Percentiles rank a stretch among this genome's conserved stretches.
These are phyloP conservation scores for Talaromyces sp. DNA, from an alignment of 2,329 filamentous ascomycete species.

Conservation along the genomic window DNA sequence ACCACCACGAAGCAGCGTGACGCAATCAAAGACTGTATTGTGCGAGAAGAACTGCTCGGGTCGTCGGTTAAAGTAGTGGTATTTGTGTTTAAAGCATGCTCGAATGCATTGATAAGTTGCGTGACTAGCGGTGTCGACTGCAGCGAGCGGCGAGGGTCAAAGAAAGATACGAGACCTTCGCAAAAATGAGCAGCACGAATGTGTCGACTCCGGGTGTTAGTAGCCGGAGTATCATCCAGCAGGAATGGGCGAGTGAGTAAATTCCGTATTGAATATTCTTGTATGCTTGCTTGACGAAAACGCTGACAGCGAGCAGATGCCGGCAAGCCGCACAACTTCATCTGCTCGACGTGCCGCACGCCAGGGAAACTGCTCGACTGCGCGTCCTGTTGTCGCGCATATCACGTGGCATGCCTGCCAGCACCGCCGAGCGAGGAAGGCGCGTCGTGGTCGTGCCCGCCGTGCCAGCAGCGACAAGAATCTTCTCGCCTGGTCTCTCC, in stretches of 20 bases:
- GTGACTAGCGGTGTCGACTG: background rate
- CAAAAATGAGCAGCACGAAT: background rate
- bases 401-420: conserved; percentile 22
- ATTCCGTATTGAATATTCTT: background rate
- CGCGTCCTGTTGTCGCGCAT: conserved; percentile 27
- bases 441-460: conserved; percentile 21
- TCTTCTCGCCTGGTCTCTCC: background rate
- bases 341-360: conserved; percentile 23
- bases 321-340: conserved; percentile 25
- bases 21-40: background rate
- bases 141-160: background rate
- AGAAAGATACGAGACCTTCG: background rate
- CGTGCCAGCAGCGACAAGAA: conserved; percentile 15
- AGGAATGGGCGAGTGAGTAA: conserved; percentile 25
- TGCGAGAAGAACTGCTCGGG: background rate
- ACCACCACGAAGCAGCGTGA: background rate
- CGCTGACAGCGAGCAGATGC: conserved; percentile 17
- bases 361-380: conserved; percentile 23
- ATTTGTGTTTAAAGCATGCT: background rate
- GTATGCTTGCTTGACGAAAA: too few species aligned
- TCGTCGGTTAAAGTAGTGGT: background rate
- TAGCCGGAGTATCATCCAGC: conserved; percentile 1
- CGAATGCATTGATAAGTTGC: background rate
- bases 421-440: background rate
- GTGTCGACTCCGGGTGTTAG: background rate